Evolutionary conservation across 805 yeast genomes (phyloP).

Genomic region (Teunomyces lycoperdinae): DNA sequence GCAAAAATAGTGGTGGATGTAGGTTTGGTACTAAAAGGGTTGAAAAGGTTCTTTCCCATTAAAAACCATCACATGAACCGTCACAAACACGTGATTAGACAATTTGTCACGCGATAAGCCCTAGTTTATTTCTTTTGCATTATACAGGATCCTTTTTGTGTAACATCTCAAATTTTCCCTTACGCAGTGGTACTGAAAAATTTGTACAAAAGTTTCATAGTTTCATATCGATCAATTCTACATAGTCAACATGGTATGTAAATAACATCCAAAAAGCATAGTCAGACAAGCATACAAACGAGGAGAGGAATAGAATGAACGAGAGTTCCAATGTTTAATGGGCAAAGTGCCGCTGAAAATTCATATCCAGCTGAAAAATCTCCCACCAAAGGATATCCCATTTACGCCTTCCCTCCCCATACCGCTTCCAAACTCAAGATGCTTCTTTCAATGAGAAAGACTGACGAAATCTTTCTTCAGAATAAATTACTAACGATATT

Average conservation of each 20-base stretch:
- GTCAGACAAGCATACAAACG: not conserved
- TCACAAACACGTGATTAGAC: not conserved
- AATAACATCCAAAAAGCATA: not conserved
- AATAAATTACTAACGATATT: slow-evolving; percentile 9
- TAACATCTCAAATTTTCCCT: slow-evolving; percentile 1
- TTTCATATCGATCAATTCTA: slow-evolving; percentile 7
- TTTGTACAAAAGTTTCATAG: slow-evolving; percentile 7
- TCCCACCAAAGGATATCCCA: too few species aligned
- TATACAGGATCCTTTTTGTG: not conserved
- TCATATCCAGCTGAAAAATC: too few species aligned
- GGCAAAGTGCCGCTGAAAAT: too few species aligned
- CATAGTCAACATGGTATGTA: slow-evolving; percentile 16
- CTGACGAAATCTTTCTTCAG: too few species aligned
- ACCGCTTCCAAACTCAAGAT: too few species aligned
- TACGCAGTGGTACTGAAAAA: not conserved
- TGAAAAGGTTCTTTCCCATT: not conserved
- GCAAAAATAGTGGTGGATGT: too few species aligned
- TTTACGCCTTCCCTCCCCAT: too few species aligned
- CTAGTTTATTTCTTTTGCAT: not conserved
- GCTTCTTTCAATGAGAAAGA: too few species aligned
- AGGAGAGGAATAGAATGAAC: not conserved
- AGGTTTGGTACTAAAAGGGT: not conserved
- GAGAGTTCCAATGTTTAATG: too few species aligned
- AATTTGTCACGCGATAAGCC: not conserved
- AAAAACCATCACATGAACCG: not conserved